A percentile compares a stretch with the other conserved stretches of the same genome.
phyloP scores from a whole-genome alignment of 2,329 filamentous ascomycete species.

The Cercospora zeina region DNA sequence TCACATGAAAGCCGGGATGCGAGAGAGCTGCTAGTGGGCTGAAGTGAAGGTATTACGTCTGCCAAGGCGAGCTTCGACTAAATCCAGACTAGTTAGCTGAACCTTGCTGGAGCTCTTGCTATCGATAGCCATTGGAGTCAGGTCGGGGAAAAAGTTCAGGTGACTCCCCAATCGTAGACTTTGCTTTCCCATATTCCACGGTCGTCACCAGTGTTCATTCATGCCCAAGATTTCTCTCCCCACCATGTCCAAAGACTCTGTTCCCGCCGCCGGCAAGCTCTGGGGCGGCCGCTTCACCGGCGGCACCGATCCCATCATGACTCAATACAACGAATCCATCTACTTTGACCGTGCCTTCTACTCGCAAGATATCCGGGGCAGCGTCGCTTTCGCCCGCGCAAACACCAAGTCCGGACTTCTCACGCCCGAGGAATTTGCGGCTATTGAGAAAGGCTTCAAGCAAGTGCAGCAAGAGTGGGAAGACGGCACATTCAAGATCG shows the following conservation, averaged over 20 bases:
- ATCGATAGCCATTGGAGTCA: slow-evolving; percentile 7
- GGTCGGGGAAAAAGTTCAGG: slow-evolving; percentile 10
- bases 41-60: slow-evolving; percentile 8
- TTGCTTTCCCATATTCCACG: neutral
- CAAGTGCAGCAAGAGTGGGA: slow-evolving; percentile 56
- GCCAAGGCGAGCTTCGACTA: slow-evolving; percentile 4
- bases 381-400: slow-evolving; percentile 77
- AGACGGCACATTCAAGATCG: slow-evolving; percentile 47
- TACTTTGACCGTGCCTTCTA: slow-evolving; percentile 77
- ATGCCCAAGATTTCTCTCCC: slow-evolving; percentile 1
- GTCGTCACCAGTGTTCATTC: neutral
- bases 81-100: neutral
- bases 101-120: neutral
- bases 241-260: slow-evolving; percentile 21
- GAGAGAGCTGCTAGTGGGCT: slow-evolving; percentile 20
- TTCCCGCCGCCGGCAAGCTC: slow-evolving; percentile 49
- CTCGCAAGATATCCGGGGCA: slow-evolving; percentile 76
- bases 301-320: slow-evolving; percentile 82
- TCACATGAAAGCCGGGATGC: slow-evolving; percentile 11
- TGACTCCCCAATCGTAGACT: slow-evolving; percentile 4
- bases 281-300: slow-evolving; percentile 66
- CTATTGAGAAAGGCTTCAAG: slow-evolving; percentile 71
- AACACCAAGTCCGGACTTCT: slow-evolving; percentile 76
- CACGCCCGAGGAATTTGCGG: slow-evolving; percentile 67
- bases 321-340: slow-evolving; percentile 78